Conservation (phyloP, 495 filamentous ascomycete species). For the Hypoxylon subgilvum region DNA sequence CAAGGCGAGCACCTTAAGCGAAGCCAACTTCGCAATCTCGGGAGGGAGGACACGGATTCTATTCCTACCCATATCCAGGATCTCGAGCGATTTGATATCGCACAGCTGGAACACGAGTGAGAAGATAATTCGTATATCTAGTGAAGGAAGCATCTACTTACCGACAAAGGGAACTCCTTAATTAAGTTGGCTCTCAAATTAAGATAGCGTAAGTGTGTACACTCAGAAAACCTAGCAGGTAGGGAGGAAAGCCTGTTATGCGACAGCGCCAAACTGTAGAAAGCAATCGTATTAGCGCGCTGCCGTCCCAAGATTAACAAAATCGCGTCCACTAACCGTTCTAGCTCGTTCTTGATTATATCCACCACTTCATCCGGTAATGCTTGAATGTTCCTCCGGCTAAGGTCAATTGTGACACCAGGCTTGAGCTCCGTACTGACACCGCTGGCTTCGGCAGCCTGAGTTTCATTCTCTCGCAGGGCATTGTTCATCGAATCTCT, state of each 20-base stretch:
- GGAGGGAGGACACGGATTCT: constrained; percentile 77
- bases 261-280: constrained; percentile 76
- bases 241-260: constrained; percentile 85
- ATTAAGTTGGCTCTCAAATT: constrained; percentile 89
- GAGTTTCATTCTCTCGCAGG: constrained; percentile 70
- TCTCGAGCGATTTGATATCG: constrained; percentile 83
- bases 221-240: constrained; percentile 81
- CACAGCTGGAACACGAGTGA: constrained; percentile 60
- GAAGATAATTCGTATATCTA: background rate
- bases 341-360: constrained; percentile 89
- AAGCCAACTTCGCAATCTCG: constrained; percentile 77
- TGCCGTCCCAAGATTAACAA: background rate
- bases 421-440: constrained; percentile 76
- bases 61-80: constrained; percentile 89
- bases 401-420: constrained; percentile 84
- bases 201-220: constrained; percentile 88
- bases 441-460: constrained; percentile 69
- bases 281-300: constrained; percentile 19
- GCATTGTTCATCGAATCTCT: constrained; percentile 70
- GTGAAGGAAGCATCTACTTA: constrained; percentile 53
- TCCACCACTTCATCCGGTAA: constrained; percentile 90
- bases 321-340: constrained; percentile 63
- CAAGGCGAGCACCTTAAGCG: constrained; percentile 77
- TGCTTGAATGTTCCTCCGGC: constrained; percentile 76
- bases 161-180: constrained; percentile 82